Conservation (phyloP, 2,329 filamentous ascomycete species). For the Calonectria hongkongensis region DNA sequence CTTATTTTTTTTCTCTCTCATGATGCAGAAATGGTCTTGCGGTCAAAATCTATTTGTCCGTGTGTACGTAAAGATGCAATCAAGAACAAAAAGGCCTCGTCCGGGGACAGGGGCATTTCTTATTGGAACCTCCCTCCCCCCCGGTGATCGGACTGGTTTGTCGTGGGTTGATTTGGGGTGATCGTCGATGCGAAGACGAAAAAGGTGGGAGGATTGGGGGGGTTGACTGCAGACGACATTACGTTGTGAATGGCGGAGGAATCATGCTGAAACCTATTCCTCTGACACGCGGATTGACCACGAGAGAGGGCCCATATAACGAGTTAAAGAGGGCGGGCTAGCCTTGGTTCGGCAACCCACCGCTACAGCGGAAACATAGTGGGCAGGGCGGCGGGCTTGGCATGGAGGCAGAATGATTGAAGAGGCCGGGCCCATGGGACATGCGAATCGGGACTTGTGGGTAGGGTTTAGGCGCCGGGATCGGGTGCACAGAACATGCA, state of each 20-base stretch:
- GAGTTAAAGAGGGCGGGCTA: conserved; percentile 1
- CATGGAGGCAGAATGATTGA: conserved; percentile 18
- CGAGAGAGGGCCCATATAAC: neutral
- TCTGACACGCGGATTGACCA: conserved; percentile 26
- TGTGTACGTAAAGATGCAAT: conserved; percentile 17
- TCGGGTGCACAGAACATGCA: neutral
- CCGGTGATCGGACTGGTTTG: conserved; percentile 6
- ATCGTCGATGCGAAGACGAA: neutral
- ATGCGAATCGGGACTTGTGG: conserved; percentile 8
- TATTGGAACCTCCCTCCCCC: neutral
- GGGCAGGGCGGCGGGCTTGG: conserved; percentile 18
- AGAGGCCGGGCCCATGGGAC: neutral
- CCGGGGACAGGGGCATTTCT: neutral
- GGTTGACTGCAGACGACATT: neutral
- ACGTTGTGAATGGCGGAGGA: conserved; percentile 31
- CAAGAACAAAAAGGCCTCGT: neutral
- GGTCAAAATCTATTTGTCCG: neutral
- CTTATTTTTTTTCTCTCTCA: neutral
- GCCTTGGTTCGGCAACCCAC: conserved; percentile 4
- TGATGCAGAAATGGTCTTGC: too few species aligned
- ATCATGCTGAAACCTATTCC: conserved; percentile 12
- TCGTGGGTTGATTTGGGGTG: conserved; percentile 29
- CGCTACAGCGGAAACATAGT: conserved; percentile 20
- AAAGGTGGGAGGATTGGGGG: neutral
- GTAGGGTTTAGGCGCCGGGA: conserved; percentile 22